Evolutionary conservation across 202 grass and related monocot genomes (phyloP), one percentile per base, ranked within the genome.

Genomic region (Miscanthus sacchariflorus): DNA sequence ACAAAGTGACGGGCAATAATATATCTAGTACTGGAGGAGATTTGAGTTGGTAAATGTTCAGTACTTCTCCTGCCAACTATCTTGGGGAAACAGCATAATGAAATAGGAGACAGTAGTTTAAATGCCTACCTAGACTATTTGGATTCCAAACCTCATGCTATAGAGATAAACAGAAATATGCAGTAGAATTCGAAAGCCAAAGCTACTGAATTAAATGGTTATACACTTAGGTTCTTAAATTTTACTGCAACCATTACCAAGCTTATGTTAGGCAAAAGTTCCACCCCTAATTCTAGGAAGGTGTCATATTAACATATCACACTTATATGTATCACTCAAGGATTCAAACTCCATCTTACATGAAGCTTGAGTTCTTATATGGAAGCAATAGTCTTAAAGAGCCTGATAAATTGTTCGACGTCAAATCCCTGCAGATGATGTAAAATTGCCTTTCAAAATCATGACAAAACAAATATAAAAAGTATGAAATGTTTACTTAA

Each of bases 401-500:
- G n/a, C 86, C 86, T 70, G 85, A 81, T 82, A 91, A 64, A 23
- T 85, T 85, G 77, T 94, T 94, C 27, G 78, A 87, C 50, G 84
- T 85, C 82, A 94, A 82, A 82, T 94, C 92, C 77, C 92, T 94
- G 92, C 69, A 80, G 39, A 86, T n/a, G 74, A 80, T n/a, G 75
- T 13, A 66, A 79, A 9, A 83, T 11, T 25, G 25, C 40, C 6
- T 85, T 79, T 58, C 39, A 73, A 79, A 79, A n/a, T 68, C 81
- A 56, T 76, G 1, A 45, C 13, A 68, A 77, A 61, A 59, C 3
- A 1, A 74, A 80, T 76, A 71, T 45, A 5, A 63, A 17, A 1
- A 61, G 3, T 75, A 38, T 67, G 12, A 5, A 68, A 21, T 18
- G 1, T 76, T 23, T 44, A 76, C 4, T 66, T 19, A 67, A 69